Evolutionary conservation across 2,329 filamentous ascomycete species (phyloP), one percentile per base, ranked within the genome.

Genomic region (Nemania diffusa): DNA sequence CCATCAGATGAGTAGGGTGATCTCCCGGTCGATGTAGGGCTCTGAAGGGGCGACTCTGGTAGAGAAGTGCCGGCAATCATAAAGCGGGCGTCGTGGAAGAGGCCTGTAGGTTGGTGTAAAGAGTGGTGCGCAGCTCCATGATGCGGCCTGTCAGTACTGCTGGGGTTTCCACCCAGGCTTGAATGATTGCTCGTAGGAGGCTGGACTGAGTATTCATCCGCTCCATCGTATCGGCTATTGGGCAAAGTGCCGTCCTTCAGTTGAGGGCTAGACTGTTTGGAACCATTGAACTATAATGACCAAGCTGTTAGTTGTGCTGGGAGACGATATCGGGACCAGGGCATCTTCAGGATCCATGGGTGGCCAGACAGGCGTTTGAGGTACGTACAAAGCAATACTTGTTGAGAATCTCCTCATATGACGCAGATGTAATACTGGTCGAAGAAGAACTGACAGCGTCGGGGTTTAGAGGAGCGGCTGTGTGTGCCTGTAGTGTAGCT

Each of bases 321-420:
- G 61, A 57, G 27, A 24, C 56, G 24, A 72, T 63, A 58, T 50
- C 57, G 57, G 34, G 40, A 26, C 32, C 56, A 57, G 46, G 62
- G 48, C 37, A 65, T 63, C 34, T 60, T 65, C 50, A 62, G 53
- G 34, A 65, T 74, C 72, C 70, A 58, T 27, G 64, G 64, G 57
- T 63, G 57, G 65, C 68, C 69, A 46, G 62, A 40, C 32, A 48
- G 51, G 70, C 56, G 58, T 63, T 40, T 55, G 80, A 81, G 78
- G 87, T 87, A 97, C 95, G 90, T 95, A 97, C 95, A 89, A 98
- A 99, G 87, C 96, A 99, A 86, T 97, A 99, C 85, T 97, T 97
- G 85, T 97, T 94, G 80, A 99, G 92, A 72, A 99, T 88, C 82
- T 99, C 96, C 82, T 97, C 93, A 80, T 99, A 98, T 67, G 95